Conservation (phyloP, 148 eudicot species). For the Camellia japonica region DNA sequence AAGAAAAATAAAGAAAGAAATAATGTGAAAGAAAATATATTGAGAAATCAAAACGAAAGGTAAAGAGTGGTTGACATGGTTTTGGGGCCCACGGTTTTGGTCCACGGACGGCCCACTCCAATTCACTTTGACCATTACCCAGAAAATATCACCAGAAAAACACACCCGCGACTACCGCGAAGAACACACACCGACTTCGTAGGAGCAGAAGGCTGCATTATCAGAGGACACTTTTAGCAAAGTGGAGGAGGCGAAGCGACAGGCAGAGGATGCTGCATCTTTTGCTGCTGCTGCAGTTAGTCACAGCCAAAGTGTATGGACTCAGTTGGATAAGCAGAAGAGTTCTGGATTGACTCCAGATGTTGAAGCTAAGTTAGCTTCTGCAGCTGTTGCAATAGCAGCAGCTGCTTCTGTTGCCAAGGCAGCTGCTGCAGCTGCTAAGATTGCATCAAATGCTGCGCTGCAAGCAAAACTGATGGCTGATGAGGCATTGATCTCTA, state of each 20-base stretch:
- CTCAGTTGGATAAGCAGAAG: conserved; percentile 54
- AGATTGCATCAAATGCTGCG: conserved; percentile 73
- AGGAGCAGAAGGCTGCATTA: conserved; percentile 30
- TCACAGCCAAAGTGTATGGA: conserved; percentile 68
- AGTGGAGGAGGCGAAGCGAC: conserved; percentile 66
- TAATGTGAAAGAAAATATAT: too few relatives aligned
- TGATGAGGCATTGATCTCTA: conserved; percentile 51
- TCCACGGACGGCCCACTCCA: too few relatives aligned
- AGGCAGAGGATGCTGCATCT: conserved; percentile 73
- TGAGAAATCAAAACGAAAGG: too few relatives aligned
- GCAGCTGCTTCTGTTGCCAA: conserved; percentile 90
- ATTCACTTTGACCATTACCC: too few relatives aligned
- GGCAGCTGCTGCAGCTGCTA: conserved; percentile 95
- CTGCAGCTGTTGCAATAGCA: conserved; percentile 76
- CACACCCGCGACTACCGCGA: too few relatives aligned
- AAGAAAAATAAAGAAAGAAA: too few relatives aligned
- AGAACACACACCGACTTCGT: too few relatives aligned
- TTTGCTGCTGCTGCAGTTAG: conserved; percentile 59
- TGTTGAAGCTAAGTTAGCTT: conserved; percentile 61
- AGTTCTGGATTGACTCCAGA: conserved; percentile 52
- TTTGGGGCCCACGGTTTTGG: too few relatives aligned
- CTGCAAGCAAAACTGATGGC: conserved; percentile 79
- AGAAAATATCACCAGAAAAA: too few relatives aligned
- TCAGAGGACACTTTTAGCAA: conserved; percentile 43
- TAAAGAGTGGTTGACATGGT: too few relatives aligned